These are phyloP conservation scores for Podospora pseudoanserina DNA, from an alignment of 495 filamentous ascomycete species.

Conservation along the genomic window DNA sequence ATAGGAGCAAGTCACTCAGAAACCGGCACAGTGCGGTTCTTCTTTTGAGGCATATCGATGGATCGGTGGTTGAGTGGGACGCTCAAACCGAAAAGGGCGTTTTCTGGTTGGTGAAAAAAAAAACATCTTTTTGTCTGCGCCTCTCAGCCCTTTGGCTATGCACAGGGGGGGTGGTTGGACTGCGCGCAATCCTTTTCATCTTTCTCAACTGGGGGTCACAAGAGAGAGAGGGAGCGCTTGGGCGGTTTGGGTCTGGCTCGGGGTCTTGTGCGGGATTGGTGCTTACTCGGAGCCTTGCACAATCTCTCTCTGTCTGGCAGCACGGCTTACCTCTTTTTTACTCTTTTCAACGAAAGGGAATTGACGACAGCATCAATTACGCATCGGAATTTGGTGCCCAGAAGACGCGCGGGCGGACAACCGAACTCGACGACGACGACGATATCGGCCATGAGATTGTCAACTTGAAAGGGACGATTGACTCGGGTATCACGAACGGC, in stretches of 20 bases:
- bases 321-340: neutral
- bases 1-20: neutral
- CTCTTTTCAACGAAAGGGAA: neutral
- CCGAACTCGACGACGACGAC: neutral
- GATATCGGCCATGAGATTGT: conserved; percentile 10
- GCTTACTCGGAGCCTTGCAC: conserved; percentile 6
- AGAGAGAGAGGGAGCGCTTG: neutral
- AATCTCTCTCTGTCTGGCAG: neutral
- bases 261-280: neutral
- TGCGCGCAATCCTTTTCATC: conserved; percentile 18
- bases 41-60: neutral
- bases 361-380: neutral
- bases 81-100: neutral
- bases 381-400: neutral
- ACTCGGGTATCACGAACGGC: neutral
- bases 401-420: neutral
- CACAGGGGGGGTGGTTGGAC: conserved; percentile 2
- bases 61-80: neutral
- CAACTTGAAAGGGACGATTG: neutral
- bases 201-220: neutral
- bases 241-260: conserved; percentile 2
- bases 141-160: conserved; percentile 14
- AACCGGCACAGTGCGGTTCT: neutral
- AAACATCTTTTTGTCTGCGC: neutral
- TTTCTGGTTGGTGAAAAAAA: neutral